Conservation (phyloP, 768 basidiomycete genomes). For the Naganishia vishniacii region DNA sequence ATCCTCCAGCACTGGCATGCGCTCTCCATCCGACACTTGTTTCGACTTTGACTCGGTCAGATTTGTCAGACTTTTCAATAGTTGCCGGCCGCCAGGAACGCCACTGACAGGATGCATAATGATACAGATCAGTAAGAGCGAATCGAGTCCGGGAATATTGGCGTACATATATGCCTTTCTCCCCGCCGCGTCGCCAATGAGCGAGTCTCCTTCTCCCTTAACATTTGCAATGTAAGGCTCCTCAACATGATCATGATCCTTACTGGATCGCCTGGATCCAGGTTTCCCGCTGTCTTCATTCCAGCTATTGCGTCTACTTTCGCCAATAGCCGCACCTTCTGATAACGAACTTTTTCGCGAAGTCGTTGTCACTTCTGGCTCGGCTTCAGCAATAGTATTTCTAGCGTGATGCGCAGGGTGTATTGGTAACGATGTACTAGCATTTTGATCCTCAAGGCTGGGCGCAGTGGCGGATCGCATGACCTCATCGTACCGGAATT, state of each 20-base stretch:
- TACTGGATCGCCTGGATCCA: slow-evolving; percentile 4
- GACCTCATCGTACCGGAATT: slow-evolving; percentile 17
- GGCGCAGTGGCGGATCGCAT: slow-evolving; percentile 11
- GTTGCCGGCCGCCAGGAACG: slow-evolving; percentile 28
- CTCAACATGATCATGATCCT: slow-evolving; percentile 14
- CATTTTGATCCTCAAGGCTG: slow-evolving; percentile 4
- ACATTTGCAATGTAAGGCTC: slow-evolving; percentile 25
- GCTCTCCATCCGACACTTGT: slow-evolving; percentile 27
- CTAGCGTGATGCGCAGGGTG: neutral
- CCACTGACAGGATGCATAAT: slow-evolving; percentile 6
- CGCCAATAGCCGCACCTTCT: neutral
- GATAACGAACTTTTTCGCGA: slow-evolving; percentile 23
- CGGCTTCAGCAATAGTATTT: neutral
- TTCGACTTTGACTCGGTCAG: slow-evolving; percentile 31
- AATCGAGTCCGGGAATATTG: neutral
- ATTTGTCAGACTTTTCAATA: slow-evolving; percentile 42
- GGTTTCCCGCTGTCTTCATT: neutral
- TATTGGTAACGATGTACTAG: slow-evolving; percentile 10
- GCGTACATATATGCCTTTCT: slow-evolving; percentile 28
- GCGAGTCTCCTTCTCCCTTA: slow-evolving; percentile 10
- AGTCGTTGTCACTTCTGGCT: neutral
- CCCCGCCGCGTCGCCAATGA: slow-evolving; percentile 26
- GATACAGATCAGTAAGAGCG: neutral
- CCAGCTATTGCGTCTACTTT: slow-evolving; percentile 7
- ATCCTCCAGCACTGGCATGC: slow-evolving; percentile 39